Conservation (phyloP, 768 basidiomycete species). For the Krasilnikovozyma curviuscula region DNA sequence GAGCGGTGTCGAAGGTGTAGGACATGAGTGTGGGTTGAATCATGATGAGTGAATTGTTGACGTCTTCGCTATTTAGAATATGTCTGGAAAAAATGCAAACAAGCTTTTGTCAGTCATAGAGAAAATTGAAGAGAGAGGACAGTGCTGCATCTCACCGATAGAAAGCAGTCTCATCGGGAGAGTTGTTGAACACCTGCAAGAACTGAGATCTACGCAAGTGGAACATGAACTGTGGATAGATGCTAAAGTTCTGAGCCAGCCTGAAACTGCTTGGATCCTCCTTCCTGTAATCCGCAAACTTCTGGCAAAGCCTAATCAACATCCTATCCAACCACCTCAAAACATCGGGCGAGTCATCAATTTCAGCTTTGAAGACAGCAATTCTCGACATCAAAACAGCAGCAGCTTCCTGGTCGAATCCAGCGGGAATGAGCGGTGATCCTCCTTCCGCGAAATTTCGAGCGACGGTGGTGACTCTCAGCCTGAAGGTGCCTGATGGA, state of each 20-base stretch:
- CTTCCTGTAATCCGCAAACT: constrained; percentile 96
- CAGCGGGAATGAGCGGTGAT: constrained; percentile 75
- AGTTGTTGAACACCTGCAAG: constrained; percentile 98
- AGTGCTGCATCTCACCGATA: constrained; percentile 50
- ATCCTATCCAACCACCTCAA: constrained; percentile 93
- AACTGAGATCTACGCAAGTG: constrained; percentile 92
- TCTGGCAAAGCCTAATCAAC: constrained; percentile 95
- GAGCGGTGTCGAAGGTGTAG: constrained; percentile 69
- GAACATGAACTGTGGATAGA: constrained; percentile 99
- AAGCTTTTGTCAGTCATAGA: no score
- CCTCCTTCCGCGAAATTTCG: constrained; percentile 95
- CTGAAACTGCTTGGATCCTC: constrained; percentile 91
- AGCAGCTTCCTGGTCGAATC: constrained; percentile 94
- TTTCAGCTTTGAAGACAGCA: constrained; percentile 97
- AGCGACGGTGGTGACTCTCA: constrained; percentile 95
- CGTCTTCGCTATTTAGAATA: constrained; percentile 87
- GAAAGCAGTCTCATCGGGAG: constrained; percentile 97
- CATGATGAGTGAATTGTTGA: constrained; percentile 98
- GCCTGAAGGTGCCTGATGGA: constrained; percentile 76
- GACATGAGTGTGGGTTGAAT: constrained; percentile 99
- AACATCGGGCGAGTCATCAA: constrained; percentile 93
- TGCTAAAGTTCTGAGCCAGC: constrained; percentile 84
- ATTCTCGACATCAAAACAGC: constrained; percentile 97
- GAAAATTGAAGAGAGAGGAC: neutral
- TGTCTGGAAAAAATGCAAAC: constrained; percentile 37